Evolutionary conservation across 768 basidiomycete genomes (phyloP).

Genomic region (Gautieria morchelliformis): DNA sequence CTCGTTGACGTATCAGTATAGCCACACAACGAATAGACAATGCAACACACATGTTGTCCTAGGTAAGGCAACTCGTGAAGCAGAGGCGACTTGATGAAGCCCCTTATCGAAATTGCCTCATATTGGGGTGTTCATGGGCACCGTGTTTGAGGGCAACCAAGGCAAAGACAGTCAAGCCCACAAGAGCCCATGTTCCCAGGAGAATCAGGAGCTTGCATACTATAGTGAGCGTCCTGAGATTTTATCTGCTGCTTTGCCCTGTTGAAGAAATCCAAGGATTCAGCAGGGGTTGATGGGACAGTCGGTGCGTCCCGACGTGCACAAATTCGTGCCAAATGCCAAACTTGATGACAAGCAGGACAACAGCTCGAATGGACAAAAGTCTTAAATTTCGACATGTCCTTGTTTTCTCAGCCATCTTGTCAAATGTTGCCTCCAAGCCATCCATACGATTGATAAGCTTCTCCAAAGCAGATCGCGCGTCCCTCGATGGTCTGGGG

Average conservation of each 20-base stretch:
- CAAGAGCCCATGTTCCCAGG: background rate
- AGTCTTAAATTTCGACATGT: conserved; percentile 21
- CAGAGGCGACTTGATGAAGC: conserved; percentile 51
- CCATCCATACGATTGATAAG: conserved; percentile 70
- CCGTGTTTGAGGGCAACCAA: too few species aligned
- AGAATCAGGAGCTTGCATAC: background rate
- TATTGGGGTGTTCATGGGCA: too few species aligned
- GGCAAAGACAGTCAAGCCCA: background rate
- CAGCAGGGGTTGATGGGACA: too few species aligned
- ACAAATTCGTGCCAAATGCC: too few species aligned
- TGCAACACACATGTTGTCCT: conserved; percentile 57
- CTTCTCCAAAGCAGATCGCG: conserved; percentile 54
- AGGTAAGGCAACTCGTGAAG: conserved; percentile 59
- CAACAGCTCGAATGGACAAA: background rate
- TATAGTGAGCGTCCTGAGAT: too few species aligned
- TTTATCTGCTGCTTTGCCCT: too few species aligned
- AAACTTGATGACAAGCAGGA: too few species aligned
- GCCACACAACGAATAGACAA: background rate
- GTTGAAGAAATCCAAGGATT: too few species aligned
- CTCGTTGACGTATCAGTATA: conserved; percentile 21
- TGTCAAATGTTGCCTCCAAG: conserved; percentile 73
- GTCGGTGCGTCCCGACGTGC: too few species aligned
- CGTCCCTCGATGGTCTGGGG: conserved; percentile 46
- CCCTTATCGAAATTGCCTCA: too few species aligned
- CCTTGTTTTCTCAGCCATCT: conserved; percentile 80